phyloP scores from a whole-genome alignment of 768 basidiomycete species.

The Lentinula guzmanii region DNA sequence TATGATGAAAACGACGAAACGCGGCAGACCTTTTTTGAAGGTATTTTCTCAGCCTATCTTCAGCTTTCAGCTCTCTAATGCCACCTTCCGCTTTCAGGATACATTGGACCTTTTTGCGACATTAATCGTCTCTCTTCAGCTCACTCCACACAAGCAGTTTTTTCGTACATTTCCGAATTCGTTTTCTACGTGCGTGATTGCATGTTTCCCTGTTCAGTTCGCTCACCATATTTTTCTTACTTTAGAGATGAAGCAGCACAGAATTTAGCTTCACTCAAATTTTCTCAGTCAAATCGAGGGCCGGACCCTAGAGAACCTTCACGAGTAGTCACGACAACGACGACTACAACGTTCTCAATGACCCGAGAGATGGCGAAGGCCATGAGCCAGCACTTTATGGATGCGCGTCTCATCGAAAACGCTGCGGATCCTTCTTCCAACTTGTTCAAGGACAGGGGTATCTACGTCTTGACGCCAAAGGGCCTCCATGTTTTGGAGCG shows the following conservation, averaged over 20 bases:
- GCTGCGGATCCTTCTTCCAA: constrained; percentile 84
- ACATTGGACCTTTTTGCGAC: constrained; percentile 98
- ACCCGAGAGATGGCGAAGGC: constrained; percentile 99
- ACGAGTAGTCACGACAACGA: constrained; percentile 97
- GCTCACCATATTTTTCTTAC: constrained; percentile 7
- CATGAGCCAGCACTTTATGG: constrained; percentile 99
- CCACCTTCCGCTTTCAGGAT: constrained; percentile 52
- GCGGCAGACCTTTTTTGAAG: constrained; percentile 92
- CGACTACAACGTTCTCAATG: constrained; percentile 99
- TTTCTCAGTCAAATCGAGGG: constrained; percentile 97
- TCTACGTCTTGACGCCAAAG: constrained; percentile 94
- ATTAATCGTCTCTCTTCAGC: constrained; percentile 86
- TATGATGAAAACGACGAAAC: constrained; percentile 98
- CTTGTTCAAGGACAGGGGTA: constrained; percentile 96
- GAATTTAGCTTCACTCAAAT: constrained; percentile 93
- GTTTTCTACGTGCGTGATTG: constrained; percentile 80
- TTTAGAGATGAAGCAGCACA: constrained; percentile 88
- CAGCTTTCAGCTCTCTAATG: constrained; percentile 2
- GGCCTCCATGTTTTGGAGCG: constrained; percentile 97
- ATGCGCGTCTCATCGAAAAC: constrained; percentile 95
- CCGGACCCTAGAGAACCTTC: constrained; percentile 97
- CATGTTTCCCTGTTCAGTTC: constrained; percentile 5
- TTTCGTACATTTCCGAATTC: constrained; percentile 93
- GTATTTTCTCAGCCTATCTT: constrained; percentile 31
- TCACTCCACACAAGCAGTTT: constrained; percentile 89